These are phyloP conservation scores for Volvariella surrecta DNA, from an alignment of 1,284 basidiomycete genomes.

Conservation along the genomic window DNA sequence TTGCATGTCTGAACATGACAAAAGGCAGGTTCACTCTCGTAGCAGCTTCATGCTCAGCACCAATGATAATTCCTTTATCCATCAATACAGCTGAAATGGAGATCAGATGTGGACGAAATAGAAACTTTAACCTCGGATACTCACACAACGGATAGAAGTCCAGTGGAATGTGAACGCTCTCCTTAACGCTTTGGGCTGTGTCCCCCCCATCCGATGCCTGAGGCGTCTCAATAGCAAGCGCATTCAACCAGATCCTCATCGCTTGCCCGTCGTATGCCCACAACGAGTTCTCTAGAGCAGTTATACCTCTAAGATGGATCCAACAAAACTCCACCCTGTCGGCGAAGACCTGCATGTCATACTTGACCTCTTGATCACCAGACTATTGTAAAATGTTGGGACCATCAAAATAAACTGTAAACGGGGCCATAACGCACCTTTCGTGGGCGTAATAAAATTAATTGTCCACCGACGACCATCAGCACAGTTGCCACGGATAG, in stretches of 20 bases:
- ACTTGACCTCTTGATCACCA: constrained; percentile 85
- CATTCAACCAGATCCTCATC: constrained; percentile 93
- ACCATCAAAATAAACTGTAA: constrained; percentile 7
- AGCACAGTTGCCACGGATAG: constrained; percentile 91
- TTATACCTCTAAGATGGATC: constrained; percentile 93
- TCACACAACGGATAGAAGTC: constrained; percentile 95
- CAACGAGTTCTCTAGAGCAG: constrained; percentile 89
- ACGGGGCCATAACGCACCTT: constrained; percentile 38
- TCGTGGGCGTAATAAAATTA: constrained; percentile 80
- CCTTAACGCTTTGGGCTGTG: constrained; percentile 66
- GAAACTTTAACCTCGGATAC: constrained; percentile 21
- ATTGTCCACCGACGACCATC: constrained; percentile 91
- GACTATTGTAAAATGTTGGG: constrained; percentile 36
- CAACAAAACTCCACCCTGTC: constrained; percentile 97
- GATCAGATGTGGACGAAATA: neutral
- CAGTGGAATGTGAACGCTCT: constrained; percentile 84
- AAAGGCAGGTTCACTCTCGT: constrained; percentile 78
- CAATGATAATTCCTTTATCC: constrained; percentile 98
- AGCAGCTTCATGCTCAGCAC: constrained; percentile 84
- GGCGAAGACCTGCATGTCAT: constrained; percentile 96
- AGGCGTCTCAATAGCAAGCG: constrained; percentile 75
- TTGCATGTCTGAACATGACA: constrained; percentile 86
- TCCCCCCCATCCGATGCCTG: constrained; percentile 31
- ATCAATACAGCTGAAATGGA: constrained; percentile 75
- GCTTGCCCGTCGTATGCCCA: constrained; percentile 95